Evolutionary conservation across 192 early-diverging fungal species (phyloP).

Genomic region (Entomortierella beljakovae): DNA sequence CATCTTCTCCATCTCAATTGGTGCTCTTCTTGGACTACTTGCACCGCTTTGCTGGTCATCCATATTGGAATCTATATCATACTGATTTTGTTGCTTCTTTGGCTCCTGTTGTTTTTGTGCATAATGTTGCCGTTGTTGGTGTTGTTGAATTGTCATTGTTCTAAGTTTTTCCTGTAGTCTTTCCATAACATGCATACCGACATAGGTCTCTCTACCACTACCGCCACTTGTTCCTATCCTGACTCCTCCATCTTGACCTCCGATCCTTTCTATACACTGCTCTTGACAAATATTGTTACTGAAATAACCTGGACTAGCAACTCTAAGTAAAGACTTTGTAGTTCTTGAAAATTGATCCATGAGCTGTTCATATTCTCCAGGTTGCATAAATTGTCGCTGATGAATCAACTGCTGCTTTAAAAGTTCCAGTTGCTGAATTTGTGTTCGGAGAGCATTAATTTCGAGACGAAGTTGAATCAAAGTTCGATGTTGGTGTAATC

Average conservation of each 20-base stretch:
- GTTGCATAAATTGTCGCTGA: constrained; percentile 24
- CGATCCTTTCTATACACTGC: neutral
- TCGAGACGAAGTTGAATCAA: constrained; percentile 45
- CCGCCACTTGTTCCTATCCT: neutral
- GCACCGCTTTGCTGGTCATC: neutral
- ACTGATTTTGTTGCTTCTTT: neutral
- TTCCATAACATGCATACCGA: constrained; percentile 36
- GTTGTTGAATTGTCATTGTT: constrained; percentile 32
- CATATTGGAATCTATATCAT: constrained; percentile 1
- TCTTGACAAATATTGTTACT: neutral
- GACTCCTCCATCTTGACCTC: neutral
- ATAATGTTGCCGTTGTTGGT: constrained; percentile 20
- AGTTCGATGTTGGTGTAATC: constrained; percentile 39
- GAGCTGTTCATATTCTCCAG: constrained; percentile 31
- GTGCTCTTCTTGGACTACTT: constrained; percentile 14
- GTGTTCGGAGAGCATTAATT: constrained; percentile 28
- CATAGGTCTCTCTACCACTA: neutral
- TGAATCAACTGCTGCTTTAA: constrained; percentile 39
- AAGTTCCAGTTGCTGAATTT: constrained; percentile 38
- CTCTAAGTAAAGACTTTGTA: constrained; percentile 20
- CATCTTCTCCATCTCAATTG: constrained; percentile 29
- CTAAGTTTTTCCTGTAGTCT: constrained; percentile 25
- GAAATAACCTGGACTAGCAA: constrained; percentile 19
- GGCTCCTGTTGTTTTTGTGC: constrained; percentile 13
- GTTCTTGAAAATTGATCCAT: constrained; percentile 47